Conservation (phyloP, 306 rosid genomes). For the Crotalaria pallida region DNA sequence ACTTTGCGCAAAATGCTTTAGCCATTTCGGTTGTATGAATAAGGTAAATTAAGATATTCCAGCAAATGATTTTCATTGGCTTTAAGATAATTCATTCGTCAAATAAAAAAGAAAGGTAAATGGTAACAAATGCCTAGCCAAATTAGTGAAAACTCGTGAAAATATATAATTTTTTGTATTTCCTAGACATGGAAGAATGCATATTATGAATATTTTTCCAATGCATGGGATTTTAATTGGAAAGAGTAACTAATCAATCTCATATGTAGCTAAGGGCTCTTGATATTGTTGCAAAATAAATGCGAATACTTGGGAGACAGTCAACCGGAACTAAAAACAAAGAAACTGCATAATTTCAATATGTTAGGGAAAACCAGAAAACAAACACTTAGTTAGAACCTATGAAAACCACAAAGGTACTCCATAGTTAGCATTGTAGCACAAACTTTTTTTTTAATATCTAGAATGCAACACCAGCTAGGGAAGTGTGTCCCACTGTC, state of each 20-base stretch:
- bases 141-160: no score
- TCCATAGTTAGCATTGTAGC: background rate
- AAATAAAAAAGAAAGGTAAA: no score
- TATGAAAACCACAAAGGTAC: no score
- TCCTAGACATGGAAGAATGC: background rate
- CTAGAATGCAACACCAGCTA: no score
- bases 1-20: no score
- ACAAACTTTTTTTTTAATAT: background rate
- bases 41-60: no score
- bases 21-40: no score
- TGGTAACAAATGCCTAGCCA: no score
- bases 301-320: background rate
- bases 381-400: background rate
- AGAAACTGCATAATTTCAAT: background rate
- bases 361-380: background rate
- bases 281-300: background rate
- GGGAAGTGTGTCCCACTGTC: background rate
- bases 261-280: background rate
- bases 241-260: background rate
- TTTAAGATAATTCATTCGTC: no score
- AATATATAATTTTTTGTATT: no score
- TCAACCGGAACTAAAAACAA: background rate
- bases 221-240: background rate
- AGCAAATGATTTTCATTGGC: no score
- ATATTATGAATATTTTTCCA: no score